Conservation (phyloP, 768 basidiomycete genomes). For the Podaxis sp. region DNA sequence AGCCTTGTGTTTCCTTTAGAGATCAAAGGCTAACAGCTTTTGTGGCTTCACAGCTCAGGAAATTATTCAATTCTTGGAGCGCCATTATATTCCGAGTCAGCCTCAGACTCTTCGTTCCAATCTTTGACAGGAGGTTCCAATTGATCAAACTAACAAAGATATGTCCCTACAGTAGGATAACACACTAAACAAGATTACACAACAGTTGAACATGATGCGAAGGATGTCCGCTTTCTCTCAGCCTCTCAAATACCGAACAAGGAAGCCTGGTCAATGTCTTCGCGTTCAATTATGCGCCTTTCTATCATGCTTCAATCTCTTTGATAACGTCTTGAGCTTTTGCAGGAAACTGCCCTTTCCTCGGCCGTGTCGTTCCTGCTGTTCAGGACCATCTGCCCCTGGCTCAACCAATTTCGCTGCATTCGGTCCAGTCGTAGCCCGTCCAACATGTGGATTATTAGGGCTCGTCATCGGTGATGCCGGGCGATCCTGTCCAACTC, state of each 20-base stretch:
- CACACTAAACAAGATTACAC: background rate
- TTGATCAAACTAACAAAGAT: background rate
- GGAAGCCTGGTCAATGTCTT: background rate
- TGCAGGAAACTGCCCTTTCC: conserved; percentile 1
- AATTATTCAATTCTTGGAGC: background rate
- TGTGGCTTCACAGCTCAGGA: background rate
- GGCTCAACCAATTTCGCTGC: background rate
- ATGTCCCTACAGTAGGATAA: background rate
- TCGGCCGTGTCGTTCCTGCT: background rate
- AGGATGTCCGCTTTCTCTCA: background rate
- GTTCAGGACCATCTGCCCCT: background rate
- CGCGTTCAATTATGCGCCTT: background rate
- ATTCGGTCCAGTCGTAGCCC: background rate
- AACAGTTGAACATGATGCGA: background rate
- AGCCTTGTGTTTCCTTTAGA: background rate
- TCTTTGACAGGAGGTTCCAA: background rate
- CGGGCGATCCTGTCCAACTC: background rate
- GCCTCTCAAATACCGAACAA: background rate
- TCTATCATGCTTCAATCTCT: conserved; percentile 6
- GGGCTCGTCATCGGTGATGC: background rate
- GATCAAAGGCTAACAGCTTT: background rate
- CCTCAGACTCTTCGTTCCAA: background rate
- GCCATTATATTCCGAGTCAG: background rate
- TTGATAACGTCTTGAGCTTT: conserved; percentile 5
- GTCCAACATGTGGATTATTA: conserved; percentile 1